These are phyloP conservation scores for Mimosa bimucronata DNA, from an alignment of 306 rosid genomes.

Conservation along the genomic window DNA sequence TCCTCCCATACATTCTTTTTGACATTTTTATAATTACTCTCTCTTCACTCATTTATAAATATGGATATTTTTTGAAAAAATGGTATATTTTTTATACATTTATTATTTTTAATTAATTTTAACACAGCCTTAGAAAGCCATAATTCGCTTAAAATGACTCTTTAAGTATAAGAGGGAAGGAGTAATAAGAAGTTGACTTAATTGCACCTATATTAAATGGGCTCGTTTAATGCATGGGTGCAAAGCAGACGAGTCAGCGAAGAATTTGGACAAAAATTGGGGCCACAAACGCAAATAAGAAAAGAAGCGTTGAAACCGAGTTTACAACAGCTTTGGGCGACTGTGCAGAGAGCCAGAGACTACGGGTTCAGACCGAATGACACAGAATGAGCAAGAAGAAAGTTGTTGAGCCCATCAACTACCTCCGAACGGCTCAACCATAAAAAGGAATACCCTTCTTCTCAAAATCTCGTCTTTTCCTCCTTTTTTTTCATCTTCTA, in stretches of 20 bases:
- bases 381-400: not conserved
- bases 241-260: not conserved
- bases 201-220: too few relatives aligned
- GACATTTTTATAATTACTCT: too few relatives aligned
- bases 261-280: not conserved
- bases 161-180: too few relatives aligned
- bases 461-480: not conserved
- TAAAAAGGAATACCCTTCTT: not conserved
- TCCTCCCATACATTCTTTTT: too few relatives aligned
- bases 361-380: not conserved
- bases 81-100: too few relatives aligned
- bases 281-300: constrained; percentile 21
- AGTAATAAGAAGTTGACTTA: too few relatives aligned
- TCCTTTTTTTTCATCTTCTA: not conserved
- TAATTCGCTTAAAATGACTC: too few relatives aligned
- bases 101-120: too few relatives aligned
- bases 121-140: too few relatives aligned
- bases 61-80: too few relatives aligned
- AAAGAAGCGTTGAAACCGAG: not conserved
- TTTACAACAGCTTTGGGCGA: not conserved
- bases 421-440: not conserved
- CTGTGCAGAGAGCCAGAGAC: not conserved
- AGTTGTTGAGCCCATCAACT: constrained; percentile 7
- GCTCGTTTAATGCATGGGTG: not conserved
- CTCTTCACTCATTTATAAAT: too few relatives aligned